Base-by-base conservation (phyloP, 768 basidiomycete genomes). In the Kwoniella europaea region DNA sequence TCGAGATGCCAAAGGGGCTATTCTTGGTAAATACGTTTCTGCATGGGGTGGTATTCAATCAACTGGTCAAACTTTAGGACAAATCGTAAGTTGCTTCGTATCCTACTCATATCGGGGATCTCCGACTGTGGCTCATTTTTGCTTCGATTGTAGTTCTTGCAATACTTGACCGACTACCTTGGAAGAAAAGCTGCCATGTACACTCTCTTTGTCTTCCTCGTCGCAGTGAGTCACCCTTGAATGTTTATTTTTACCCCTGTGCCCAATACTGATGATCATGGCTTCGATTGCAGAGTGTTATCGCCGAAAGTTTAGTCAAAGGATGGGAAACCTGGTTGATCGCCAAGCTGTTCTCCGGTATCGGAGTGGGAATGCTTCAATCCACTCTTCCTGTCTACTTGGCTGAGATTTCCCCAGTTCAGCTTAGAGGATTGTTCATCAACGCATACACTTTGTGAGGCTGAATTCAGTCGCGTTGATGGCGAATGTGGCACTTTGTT, bases 21-120 rank as follows among this genome's bases (percentile, higher is more conserved):
- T 69, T 1, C n/a, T 35, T 5, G 68, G 68, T 10, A 61, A 50
- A 22, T 69, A 72, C 20, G 68, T 75, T 9, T 63, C 67, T 1
- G 72, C 66, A 22, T 76, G 72, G 72, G 72, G 75, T 20, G 75
- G 75, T 29, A 65, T 76, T n/a, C 74, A 76, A 60, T 67, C 64
- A 16, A 59, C 69, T 10, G 73, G 72, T 24, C 72, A 73, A 44
- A 70, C 69, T 54, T 20, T 74, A 22, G 72, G 72, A 65, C 72
- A 74, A 52, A 62, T 71, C 22, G 69, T 71, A 43, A 66, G 70
- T 67, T 1, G n/a, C n/a, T 16, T n/a, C n/a, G n/a, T n/a, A n/a
- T n/a, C n/a, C n/a, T n/a, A n/a, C n/a, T n/a, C n/a, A n/a, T n/a
- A n/a, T n/a, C n/a, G n/a, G n/a, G n/a, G n/a, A n/a, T n/a, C n/a